Evolutionary conservation across 495 filamentous ascomycete genomes (phyloP), one percentile per base, ranked within the genome.

Genomic region (Margaritispora aquatica): DNA sequence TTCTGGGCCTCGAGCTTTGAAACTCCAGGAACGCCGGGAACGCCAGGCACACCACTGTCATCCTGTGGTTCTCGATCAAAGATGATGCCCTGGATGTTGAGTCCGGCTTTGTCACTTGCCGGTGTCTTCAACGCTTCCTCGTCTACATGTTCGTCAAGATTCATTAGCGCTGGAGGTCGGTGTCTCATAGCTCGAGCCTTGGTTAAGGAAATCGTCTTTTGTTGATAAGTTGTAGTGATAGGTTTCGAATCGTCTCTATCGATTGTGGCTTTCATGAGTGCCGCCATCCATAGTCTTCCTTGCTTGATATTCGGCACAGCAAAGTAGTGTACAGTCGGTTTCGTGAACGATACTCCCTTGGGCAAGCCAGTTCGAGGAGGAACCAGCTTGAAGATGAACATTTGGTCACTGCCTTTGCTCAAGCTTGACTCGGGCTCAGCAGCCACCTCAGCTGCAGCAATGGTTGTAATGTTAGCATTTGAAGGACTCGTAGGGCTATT

Each of bases 341-440:
- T 96, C 7, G 95, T 99, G 73, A 97, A 97, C 58, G 90, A 95
- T 51, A 99, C 92, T 3, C 88, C 93, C 57, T 90, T 89, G 1
- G 89, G 87, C 23, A 93, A 81, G n/a, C 91, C 91, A 20, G 83
- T 80, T 57, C 91, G 89, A 2, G 95, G 95, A 1, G 95, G 94
- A 8, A 96, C 86, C 21, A 99, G 86, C 72, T 97, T 99, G 82
- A 99, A 99, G 68, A 96, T 97, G 77, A 99, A 99, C 68, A 90
- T 86, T 0, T 80, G 71, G 55, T 84, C 84, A 57, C 74, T 63
- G 29, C 46, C 34, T 47, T 63, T 70, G 50, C 55, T 62, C 20
- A 65, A 44, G 9, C 61, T 62, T 44, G 57, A 70, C 62, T 46
- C 68, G 54, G 69, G 77, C 56, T 75, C 70, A 7, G 72, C 72